Conservation (phyloP, 805 yeast species). For the Metschnikowia lochheadii region DNA sequence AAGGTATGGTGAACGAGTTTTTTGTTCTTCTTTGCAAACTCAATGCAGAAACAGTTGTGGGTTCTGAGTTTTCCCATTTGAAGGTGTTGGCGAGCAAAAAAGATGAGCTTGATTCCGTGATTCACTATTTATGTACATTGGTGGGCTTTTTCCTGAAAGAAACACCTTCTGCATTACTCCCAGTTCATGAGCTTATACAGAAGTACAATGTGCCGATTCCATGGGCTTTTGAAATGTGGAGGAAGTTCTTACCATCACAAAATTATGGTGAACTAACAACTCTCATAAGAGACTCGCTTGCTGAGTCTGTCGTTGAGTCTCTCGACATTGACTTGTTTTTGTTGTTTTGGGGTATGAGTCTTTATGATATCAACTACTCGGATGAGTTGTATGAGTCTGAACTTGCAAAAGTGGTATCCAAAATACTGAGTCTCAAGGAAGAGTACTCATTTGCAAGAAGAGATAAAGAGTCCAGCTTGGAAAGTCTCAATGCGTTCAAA, state of each 20-base stretch:
- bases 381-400: slow-evolving; percentile 48
- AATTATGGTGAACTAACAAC: slow-evolving; percentile 15
- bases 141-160: slow-evolving; percentile 47
- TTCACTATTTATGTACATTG: slow-evolving; percentile 61
- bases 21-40: slow-evolving; percentile 57
- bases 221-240: slow-evolving; percentile 81
- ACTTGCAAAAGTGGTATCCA: slow-evolving; percentile 34
- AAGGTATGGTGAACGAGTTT: slow-evolving; percentile 55
- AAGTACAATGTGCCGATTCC: slow-evolving; percentile 46
- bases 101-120: slow-evolving; percentile 68
- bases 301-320: slow-evolving; percentile 9
- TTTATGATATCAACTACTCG: slow-evolving; percentile 65
- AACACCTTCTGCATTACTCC: slow-evolving; percentile 29
- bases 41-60: slow-evolving; percentile 33
- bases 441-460: slow-evolving; percentile 28
- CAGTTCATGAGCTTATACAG: slow-evolving; percentile 38
- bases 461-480: slow-evolving; percentile 18
- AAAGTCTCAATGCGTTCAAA: slow-evolving; percentile 22
- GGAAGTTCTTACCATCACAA: slow-evolving; percentile 38
- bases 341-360: slow-evolving; percentile 65
- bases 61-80: slow-evolving; percentile 43
- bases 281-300: slow-evolving; percentile 6
- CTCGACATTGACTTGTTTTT: slow-evolving; percentile 28
- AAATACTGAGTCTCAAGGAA: slow-evolving; percentile 32
- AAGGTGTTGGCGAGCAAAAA: slow-evolving; percentile 67